Conservation (phyloP, 305 asterid genomes). For the Stenogyne calaminthoides region DNA sequence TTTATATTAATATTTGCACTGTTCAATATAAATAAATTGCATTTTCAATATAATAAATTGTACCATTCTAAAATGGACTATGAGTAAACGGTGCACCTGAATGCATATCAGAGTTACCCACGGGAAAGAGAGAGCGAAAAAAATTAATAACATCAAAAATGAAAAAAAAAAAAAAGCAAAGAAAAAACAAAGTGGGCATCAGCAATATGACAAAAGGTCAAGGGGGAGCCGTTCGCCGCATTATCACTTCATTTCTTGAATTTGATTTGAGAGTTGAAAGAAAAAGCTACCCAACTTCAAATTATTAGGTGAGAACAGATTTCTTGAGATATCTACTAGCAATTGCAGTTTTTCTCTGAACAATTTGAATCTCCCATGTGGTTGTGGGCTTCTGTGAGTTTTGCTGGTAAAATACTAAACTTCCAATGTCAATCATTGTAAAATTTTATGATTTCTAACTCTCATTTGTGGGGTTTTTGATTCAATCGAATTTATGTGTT, state of each 20-base stretch:
- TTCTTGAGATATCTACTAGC: not conserved
- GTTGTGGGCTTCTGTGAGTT: conserved; percentile 1
- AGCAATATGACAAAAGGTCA: not conserved
- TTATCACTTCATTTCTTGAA: not conserved
- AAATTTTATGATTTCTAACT: not conserved
- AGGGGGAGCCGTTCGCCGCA: conserved; percentile 10
- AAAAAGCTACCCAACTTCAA: not conserved
- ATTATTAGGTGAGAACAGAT: conserved; percentile 1
- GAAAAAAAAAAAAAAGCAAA: too few relatives aligned
- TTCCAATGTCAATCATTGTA: not conserved
- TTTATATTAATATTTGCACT: too few relatives aligned
- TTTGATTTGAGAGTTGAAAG: not conserved
- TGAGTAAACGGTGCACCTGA: too few relatives aligned
- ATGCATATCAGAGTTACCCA: too few relatives aligned
- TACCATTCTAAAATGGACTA: too few relatives aligned
- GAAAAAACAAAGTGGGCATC: not conserved
- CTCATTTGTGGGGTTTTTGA: not conserved
- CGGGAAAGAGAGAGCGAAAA: too few relatives aligned
- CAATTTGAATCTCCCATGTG: not conserved
- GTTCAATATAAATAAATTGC: too few relatives aligned
- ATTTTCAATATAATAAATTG: too few relatives aligned
- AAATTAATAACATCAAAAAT: too few relatives aligned
- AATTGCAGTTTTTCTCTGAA: not conserved
- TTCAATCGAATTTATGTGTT: not conserved
- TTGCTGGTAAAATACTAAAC: conserved; percentile 14